Base-by-base conservation (phyloP, 2,329 filamentous ascomycete species). In the Chaetomium globosum region DNA sequence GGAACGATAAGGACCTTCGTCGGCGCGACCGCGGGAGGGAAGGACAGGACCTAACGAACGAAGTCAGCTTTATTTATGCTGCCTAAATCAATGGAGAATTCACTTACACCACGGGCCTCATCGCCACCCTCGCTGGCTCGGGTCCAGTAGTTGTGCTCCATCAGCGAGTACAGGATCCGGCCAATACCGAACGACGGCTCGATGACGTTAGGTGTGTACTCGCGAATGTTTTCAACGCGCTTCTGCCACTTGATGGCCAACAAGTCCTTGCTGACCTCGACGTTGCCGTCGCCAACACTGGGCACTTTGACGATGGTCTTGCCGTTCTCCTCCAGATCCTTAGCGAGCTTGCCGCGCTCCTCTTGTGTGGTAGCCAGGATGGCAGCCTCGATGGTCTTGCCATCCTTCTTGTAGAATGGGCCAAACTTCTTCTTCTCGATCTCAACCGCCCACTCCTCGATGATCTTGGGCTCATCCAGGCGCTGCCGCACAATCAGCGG, bases 141-240 rank as follows among this genome's bases (percentile, higher is more conserved):
- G 61, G 89, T 92, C 94, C 95, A 99, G 85, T 93, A 99, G 76
- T 86, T 88, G 80, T 99, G 95, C 81, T 99, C 95, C 75, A 96
- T 90, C 73, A 99, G 81, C 67, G 90, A 89, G 82, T 97, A 98
- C 65, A 98, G 82, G 68, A 98, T 97, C 73, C 94, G 88, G 66
- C 94, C 95, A 74, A 98, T 96, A 82, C 94, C 94, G 74, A 98
- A 99, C 0, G 94, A 98, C 1, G 94, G 95, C 81, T 99, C 95
- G 72, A 98, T 96, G 56, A 96, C 93, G 75, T 97, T 97, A 66
- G 94, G 94, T 0, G 90, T 96, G 81, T 92, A 99, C 77, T 97
- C 93, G 73, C 95, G 87, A 65, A 89, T 87, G 76, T 96, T 89
- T 78, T 97, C 92, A 4, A 88, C 85, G 68, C 92, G 85, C 71